Evolutionary conservation across 1,284 basidiomycete genomes (phyloP).

Genomic region (Microbotryum violaceum): DNA sequence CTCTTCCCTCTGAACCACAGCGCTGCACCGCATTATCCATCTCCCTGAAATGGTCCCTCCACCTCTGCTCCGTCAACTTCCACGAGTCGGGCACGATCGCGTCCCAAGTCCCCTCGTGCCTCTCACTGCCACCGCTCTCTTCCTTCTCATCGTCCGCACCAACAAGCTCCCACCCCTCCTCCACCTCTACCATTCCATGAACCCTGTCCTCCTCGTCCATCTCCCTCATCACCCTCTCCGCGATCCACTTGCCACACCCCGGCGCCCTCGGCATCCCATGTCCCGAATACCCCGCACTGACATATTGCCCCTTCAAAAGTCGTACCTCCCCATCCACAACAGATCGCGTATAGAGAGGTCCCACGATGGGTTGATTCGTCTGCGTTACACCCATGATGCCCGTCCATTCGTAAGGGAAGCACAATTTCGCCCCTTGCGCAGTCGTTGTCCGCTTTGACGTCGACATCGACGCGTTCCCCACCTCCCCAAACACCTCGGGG

Average conservation of each 20-base stretch:
- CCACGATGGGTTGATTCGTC: constrained; percentile 59
- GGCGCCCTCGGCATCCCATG: constrained; percentile 74
- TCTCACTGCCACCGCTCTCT: too few relatives aligned
- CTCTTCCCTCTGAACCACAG: too few relatives aligned
- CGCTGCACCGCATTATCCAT: too few relatives aligned
- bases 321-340: background rate
- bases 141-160: too few relatives aligned
- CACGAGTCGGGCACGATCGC: too few relatives aligned
- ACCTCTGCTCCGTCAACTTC: too few relatives aligned
- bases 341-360: constrained; percentile 33
- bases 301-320: constrained; percentile 52
- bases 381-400: constrained; percentile 74
- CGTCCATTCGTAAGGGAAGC: constrained; percentile 49
- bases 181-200: constrained; percentile 16
- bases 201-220: constrained; percentile 39
- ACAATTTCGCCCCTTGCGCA: too few relatives aligned
- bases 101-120: too few relatives aligned
- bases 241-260: constrained; percentile 60
- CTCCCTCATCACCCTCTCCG: constrained; percentile 56
- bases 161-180: too few relatives aligned
- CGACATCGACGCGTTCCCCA: constrained; percentile 40
- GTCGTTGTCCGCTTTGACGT: too few relatives aligned
- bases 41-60: too few relatives aligned
- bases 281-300: constrained; percentile 62
- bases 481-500: constrained; percentile 48